These are phyloP conservation scores for Mycena floridula DNA, from an alignment of 768 basidiomycete genomes.

Conservation along the genomic window DNA sequence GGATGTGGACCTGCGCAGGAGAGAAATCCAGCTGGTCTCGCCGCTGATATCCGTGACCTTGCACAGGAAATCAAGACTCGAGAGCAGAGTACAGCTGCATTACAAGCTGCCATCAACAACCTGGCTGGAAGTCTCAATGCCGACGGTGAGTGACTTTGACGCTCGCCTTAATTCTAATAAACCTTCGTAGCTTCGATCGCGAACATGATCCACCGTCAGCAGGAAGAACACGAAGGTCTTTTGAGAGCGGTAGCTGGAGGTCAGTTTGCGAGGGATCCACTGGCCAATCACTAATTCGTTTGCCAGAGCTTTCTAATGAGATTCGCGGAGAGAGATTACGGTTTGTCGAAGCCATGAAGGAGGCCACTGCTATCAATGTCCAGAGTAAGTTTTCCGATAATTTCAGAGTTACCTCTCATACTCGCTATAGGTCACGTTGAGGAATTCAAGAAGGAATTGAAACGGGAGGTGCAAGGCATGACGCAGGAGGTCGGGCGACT, in stretches of 20 bases:
- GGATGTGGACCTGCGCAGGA: constrained; percentile 25
- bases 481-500: constrained; percentile 67
- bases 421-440: constrained; percentile 66
- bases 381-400: constrained; percentile 41
- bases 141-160: not conserved
- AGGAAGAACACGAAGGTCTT: constrained; percentile 66
- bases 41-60: constrained; percentile 32
- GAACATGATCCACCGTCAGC: constrained; percentile 60
- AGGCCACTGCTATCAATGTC: constrained; percentile 84
- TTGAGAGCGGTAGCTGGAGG: constrained; percentile 62
- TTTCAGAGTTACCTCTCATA: constrained; percentile 3
- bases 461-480: constrained; percentile 67
- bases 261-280: constrained; percentile 12
- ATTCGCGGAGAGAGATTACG: constrained; percentile 81
- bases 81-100: constrained; percentile 27
- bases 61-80: constrained; percentile 24
- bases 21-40: constrained; percentile 17
- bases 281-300: not conserved
- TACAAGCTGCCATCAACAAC: constrained; percentile 35
- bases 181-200: constrained; percentile 43
- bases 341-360: constrained; percentile 94
- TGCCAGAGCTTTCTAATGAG: constrained; percentile 63
- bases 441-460: constrained; percentile 78
- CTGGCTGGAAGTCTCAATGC: constrained; percentile 23
- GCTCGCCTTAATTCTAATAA: not conserved